Percentiles rank a stretch among this genome's conserved stretches.
These are phyloP conservation scores for Polysphondylium violaceum DNA, from an alignment of 78 protist genomes.

Conservation along the genomic window DNA sequence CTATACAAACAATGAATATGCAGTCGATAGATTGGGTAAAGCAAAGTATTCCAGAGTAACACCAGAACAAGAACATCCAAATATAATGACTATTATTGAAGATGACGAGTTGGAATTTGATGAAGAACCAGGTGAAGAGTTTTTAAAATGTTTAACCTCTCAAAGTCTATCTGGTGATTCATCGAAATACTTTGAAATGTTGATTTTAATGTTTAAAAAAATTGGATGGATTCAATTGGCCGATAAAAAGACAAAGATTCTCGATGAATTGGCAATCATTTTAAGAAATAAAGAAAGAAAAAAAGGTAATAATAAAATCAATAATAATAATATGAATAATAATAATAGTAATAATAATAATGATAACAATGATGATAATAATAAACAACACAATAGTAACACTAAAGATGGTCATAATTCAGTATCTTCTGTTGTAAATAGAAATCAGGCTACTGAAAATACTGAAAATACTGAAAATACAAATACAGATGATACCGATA, in stretches of 20 bases:
- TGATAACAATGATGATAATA: neutral
- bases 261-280: slow-evolving; percentile 37
- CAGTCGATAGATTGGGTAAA: slow-evolving; percentile 47
- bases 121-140: slow-evolving; percentile 78
- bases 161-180: slow-evolving; percentile 32
- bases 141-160: slow-evolving; percentile 30
- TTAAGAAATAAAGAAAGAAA: slow-evolving; percentile 19
- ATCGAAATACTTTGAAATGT: slow-evolving; percentile 2
- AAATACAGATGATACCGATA: neutral
- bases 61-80: slow-evolving; percentile 65
- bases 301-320: neutral
- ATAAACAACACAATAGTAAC: neutral
- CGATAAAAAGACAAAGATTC: slow-evolving; percentile 44
- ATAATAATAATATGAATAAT: neutral
- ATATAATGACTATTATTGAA: slow-evolving; percentile 34
- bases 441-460: slow-evolving; percentile 64
- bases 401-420: slow-evolving; percentile 74
- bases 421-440: slow-evolving; percentile 26
- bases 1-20: neutral
- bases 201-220: slow-evolving; percentile 31
- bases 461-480: slow-evolving; percentile 21
- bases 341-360: slow-evolving; percentile 19
- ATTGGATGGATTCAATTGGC: slow-evolving; percentile 55
- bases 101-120: slow-evolving; percentile 75
- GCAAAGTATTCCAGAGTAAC: slow-evolving; percentile 45